Evolutionary conservation across 148 eudicot species (phyloP), one percentile per base, ranked within the genome.

Genomic region (Drosera capensis): DNA sequence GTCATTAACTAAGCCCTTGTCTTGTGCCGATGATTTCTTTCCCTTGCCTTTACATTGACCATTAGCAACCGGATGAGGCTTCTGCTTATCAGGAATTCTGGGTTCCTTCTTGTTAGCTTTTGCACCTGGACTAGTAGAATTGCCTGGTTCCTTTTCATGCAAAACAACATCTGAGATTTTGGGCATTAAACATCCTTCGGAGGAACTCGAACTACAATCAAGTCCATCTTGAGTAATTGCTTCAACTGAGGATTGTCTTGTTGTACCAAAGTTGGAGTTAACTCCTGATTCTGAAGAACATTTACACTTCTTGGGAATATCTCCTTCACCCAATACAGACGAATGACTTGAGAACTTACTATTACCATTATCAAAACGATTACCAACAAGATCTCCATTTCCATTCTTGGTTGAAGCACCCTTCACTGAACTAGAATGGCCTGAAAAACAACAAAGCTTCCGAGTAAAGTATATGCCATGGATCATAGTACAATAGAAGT

Each of bases 261-360:
- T 58, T 15, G 75, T 71, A 62, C 63, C 75, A 49, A 71, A 59
- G 9, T 68, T 75, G 37, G 57, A 42, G 25, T 36, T 64, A 25
- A 4, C 24, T 19, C 22, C 28, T 46, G 39, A 1, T 55, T 28
- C 52, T 49, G 16, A 23, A 37, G 25, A 17, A 5, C 40, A 48
- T 55, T 25, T 37, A 54, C 56, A 41, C 42, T 49, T 51, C 22
- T 49, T 40, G 8, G 24, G 23, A 16, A 47, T 54, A 3, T 37
- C 14, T 37, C 2, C 17, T 37, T 14, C 43, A 11, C 7, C 43
- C 2, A 14, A 2, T 37, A 13, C 8, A 14, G 31, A 28, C 4
- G 31, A 9, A 28, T 28, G 6, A 28, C 6, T 28, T 28, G 31
- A 3, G 9, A 28, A 28, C 9, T 28, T 28, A 3, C 31, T 28